Percentiles rank a stretch among this genome's conserved stretches.
Conservation (phyloP, 2,329 filamentous ascomycete genomes). For the Aquanectria penicillioides region DNA sequence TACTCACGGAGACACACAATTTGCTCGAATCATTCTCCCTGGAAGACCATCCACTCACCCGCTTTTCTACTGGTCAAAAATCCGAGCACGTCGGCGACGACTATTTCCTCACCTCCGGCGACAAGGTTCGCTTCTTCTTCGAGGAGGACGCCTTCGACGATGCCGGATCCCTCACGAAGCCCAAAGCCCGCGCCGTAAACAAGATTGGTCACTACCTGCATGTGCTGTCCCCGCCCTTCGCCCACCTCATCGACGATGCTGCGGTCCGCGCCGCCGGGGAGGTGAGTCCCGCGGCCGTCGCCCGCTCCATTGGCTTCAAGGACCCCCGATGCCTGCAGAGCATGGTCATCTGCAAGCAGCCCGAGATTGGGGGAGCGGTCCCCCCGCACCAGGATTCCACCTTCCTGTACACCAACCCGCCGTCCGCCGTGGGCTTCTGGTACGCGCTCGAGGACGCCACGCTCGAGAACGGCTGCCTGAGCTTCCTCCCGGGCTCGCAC, state of each 20-base stretch:
- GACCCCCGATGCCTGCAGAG: conserved; percentile 87
- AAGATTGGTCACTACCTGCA: conserved; percentile 87
- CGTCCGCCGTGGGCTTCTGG: conserved; percentile 94
- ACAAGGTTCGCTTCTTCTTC: conserved; percentile 97
- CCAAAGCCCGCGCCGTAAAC: conserved; percentile 88
- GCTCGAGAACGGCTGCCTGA: conserved; percentile 85
- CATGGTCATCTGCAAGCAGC: conserved; percentile 99
- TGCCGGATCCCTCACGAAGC: conserved; percentile 73
- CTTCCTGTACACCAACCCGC: conserved; percentile 90
- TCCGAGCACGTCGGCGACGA: conserved; percentile 87
- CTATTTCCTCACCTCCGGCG: conserved; percentile 90
- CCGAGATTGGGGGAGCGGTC: conserved; percentile 92
- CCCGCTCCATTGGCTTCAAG: conserved; percentile 74
- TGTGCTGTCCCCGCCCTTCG: conserved; percentile 73
- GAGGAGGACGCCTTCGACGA: conserved; percentile 89
- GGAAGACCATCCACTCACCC: conserved; percentile 89
- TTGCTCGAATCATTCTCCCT: conserved; percentile 82
- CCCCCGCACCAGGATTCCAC: conserved; percentile 92
- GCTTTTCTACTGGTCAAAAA: conserved; percentile 86
- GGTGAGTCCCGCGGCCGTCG: conserved; percentile 68
- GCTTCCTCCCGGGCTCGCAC: conserved; percentile 86
- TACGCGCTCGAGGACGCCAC: conserved; percentile 95
- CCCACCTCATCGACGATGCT: conserved; percentile 64
- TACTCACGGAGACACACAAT: conserved; percentile 78
- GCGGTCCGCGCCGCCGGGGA: conserved; percentile 40